Percentiles rank a stretch among this genome's conserved stretches.
These are phyloP conservation scores for Euphorbia tirucalli DNA, from an alignment of 345 rosid genomes.

Conservation along the genomic window DNA sequence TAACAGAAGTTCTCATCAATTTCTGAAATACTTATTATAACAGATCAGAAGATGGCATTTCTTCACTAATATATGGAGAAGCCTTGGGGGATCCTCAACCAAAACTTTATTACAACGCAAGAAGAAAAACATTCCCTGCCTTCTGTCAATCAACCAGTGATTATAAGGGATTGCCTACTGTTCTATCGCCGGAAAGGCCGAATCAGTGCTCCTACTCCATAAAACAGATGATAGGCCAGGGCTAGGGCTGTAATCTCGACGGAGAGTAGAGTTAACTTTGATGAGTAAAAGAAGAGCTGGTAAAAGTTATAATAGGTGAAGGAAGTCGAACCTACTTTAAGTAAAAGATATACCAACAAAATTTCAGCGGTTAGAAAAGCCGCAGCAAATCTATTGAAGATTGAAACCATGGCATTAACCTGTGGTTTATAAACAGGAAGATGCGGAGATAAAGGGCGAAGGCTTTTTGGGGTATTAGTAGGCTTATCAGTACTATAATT, in stretches of 20 bases:
- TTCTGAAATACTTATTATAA: not conserved
- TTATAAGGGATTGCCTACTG: too few relatives aligned
- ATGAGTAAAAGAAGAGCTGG: not conserved
- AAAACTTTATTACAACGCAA: not conserved
- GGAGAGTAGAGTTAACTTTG: not conserved
- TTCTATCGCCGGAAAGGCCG: not conserved
- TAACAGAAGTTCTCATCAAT: not conserved
- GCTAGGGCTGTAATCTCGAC: not conserved
- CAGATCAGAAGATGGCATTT: not conserved
- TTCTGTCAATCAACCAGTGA: too few relatives aligned
- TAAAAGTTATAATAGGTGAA: not conserved
- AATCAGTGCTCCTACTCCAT: not conserved
- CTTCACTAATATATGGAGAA: too few relatives aligned
- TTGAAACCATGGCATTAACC: not conserved
- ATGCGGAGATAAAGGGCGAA: not conserved
- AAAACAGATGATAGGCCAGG: not conserved
- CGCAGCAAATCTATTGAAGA: not conserved
- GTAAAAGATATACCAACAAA: not conserved
- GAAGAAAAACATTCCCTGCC: not conserved
- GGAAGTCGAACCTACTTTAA: not conserved
- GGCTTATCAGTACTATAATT: not conserved
- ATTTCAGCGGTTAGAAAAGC: not conserved
- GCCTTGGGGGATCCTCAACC: not conserved
- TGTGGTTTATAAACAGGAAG: not conserved
- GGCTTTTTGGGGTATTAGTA: not conserved